Evolutionary conservation across 2,329 filamentous ascomycete species (phyloP).

Genomic region (Paecilomyces fulvus): DNA sequence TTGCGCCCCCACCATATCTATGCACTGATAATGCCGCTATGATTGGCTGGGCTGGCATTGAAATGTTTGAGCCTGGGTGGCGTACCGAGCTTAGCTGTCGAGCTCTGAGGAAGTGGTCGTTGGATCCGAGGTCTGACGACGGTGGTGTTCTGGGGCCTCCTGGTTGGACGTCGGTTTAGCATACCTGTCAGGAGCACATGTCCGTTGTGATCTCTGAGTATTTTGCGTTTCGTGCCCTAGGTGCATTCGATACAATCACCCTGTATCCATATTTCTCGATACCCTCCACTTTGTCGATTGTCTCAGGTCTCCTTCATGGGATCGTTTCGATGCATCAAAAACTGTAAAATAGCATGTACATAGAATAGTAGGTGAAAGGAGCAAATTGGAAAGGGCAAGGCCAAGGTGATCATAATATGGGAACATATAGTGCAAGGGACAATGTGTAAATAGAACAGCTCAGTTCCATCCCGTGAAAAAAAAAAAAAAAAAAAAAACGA

Average conservation of each 20-base stretch:
- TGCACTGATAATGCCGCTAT: conserved; percentile 97
- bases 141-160: conserved; percentile 59
- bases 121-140: conserved; percentile 54
- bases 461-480: neutral
- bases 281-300: neutral
- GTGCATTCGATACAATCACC: neutral
- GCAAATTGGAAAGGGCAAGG: neutral
- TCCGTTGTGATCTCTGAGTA: neutral
- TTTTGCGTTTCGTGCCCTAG: neutral
- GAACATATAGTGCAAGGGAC: neutral
- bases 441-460: too few relatives aligned
- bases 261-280: neutral
- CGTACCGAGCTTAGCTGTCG: conserved; percentile 52
- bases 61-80: conserved; percentile 82
- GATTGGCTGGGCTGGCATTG: conserved; percentile 88
- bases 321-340: neutral
- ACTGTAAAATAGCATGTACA: neutral
- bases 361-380: conserved; percentile 1
- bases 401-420: neutral
- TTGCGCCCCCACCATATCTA: conserved; percentile 65
- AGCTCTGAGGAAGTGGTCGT: conserved; percentile 62
- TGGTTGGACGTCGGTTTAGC: conserved; percentile 41
- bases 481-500: neutral
- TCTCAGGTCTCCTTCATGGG: neutral
- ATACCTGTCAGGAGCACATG: conserved; percentile 14